phyloP scores from a whole-genome alignment of 306 rosid genomes.

The Arachis stenosperma region DNA sequence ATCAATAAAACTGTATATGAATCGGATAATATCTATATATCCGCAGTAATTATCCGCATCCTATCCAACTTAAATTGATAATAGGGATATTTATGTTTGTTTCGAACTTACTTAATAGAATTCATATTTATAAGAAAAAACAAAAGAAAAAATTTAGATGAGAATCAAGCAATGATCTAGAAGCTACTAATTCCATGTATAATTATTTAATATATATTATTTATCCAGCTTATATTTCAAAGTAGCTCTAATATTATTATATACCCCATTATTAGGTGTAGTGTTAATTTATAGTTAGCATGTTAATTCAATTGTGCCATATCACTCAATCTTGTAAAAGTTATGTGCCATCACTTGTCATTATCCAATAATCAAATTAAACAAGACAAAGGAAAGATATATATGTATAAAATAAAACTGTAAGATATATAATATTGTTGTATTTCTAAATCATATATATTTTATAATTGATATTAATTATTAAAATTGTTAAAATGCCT shows the following conservation, averaged over 20 bases:
- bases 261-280: conserved; percentile 26
- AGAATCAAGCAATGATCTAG: not conserved
- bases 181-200: conserved; percentile 23
- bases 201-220: not conserved
- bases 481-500: too few relatives aligned
- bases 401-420: not conserved
- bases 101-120: too few relatives aligned
- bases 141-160: too few relatives aligned
- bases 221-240: conserved; percentile 14
- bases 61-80: too few relatives aligned
- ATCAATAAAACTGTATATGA: too few relatives aligned
- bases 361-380: not conserved
- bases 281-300: conserved; percentile 46
- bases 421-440: too few relatives aligned
- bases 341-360: not conserved
- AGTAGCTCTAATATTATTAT: conserved; percentile 2
- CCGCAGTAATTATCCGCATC: too few relatives aligned
- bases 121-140: not conserved
- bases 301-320: conserved; percentile 30
- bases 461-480: too few relatives aligned
- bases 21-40: too few relatives aligned
- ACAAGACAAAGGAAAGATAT: not conserved
- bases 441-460: too few relatives aligned
- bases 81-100: too few relatives aligned
- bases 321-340: conserved; percentile 4